A percentile compares a stretch with the other conserved stretches of the same genome.
Conservation (phyloP, 192 early-diverging fungal genomes). For the Backusella macrospora region DNA sequence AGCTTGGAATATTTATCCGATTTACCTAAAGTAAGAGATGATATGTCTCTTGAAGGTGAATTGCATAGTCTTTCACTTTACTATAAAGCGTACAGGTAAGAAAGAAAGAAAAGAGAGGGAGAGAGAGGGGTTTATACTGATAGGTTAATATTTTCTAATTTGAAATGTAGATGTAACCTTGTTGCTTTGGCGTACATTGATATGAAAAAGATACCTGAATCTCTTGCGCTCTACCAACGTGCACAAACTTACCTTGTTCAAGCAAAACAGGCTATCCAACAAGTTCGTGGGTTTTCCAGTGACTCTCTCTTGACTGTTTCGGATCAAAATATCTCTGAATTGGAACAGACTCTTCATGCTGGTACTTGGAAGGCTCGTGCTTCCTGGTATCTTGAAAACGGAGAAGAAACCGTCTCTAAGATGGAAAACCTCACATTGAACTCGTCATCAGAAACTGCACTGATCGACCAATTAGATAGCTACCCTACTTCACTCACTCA, state of each 20-base stretch:
- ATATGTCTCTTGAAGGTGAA: conserved; percentile 48
- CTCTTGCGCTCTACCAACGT: conserved; percentile 63
- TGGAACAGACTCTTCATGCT: conserved; percentile 51
- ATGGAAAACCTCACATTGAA: conserved; percentile 46
- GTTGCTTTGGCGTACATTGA: conserved; percentile 58
- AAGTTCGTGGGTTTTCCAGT: conserved; percentile 35
- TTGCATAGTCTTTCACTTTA: conserved; percentile 52
- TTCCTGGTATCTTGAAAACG: conserved; percentile 51
- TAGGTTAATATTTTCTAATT: background rate
- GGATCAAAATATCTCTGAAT: conserved; percentile 38
- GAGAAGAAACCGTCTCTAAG: conserved; percentile 38
- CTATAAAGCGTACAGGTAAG: conserved; percentile 63
- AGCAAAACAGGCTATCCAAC: conserved; percentile 47
- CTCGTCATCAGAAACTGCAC: conserved; percentile 42
- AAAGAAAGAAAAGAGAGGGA: conserved; percentile 17
- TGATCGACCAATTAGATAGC: conserved; percentile 56
- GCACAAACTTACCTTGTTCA: conserved; percentile 53
- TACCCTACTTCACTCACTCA: conserved; percentile 51
- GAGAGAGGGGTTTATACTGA: background rate
- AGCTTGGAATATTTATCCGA: conserved; percentile 58
- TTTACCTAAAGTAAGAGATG: conserved; percentile 52
- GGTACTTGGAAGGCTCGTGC: conserved; percentile 60
- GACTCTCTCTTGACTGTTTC: conserved; percentile 48
- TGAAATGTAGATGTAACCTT: conserved; percentile 42
- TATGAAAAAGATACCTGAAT: conserved; percentile 49